These are phyloP conservation scores for Ananas comosus DNA, from an alignment of 176 grass and related monocot genomes.

Conservation along the genomic window DNA sequence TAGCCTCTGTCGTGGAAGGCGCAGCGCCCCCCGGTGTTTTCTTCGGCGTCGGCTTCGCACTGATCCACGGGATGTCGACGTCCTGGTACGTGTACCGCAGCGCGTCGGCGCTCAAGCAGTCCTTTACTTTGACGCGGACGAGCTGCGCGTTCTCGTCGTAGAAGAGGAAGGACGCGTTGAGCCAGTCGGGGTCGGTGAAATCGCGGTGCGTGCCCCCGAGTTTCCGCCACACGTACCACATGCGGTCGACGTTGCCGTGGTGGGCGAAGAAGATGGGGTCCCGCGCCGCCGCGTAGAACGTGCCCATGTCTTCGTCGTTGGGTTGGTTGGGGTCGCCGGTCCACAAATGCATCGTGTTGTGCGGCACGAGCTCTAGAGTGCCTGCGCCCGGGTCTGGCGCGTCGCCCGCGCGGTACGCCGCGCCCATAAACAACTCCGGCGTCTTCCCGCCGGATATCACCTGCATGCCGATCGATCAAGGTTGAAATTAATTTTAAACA, in stretches of 20 bases:
- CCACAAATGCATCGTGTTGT: constrained; percentile 22
- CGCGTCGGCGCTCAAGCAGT: constrained; percentile 30
- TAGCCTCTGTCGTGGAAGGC: not conserved
- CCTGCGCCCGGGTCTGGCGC: constrained; percentile 29
- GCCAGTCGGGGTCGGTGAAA: constrained; percentile 65
- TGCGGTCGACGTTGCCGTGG: constrained; percentile 55
- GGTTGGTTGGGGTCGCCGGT: constrained; percentile 32
- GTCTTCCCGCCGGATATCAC: constrained; percentile 45
- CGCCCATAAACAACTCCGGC: constrained; percentile 44
- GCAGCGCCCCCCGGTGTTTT: not conserved
- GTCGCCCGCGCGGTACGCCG: constrained; percentile 50
- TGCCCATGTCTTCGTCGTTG: constrained; percentile 61
- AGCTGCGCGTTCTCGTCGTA: constrained; percentile 73
- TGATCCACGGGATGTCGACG: constrained; percentile 47
- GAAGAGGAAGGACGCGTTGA: constrained; percentile 60
- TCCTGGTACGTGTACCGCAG: constrained; percentile 51
- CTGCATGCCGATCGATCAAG: constrained; percentile 2
- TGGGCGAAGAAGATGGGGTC: constrained; percentile 69
- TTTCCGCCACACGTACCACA: constrained; percentile 49
- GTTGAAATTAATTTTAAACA: too few species aligned
- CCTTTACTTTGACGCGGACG: constrained; percentile 48
- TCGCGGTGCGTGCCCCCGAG: constrained; percentile 14
- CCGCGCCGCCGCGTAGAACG: constrained; percentile 41
- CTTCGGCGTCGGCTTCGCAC: constrained; percentile 15
- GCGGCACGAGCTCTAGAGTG: constrained; percentile 37